phyloP scores from a whole-genome alignment of 2,329 filamentous ascomycete species.

The Hortaea werneckii region DNA sequence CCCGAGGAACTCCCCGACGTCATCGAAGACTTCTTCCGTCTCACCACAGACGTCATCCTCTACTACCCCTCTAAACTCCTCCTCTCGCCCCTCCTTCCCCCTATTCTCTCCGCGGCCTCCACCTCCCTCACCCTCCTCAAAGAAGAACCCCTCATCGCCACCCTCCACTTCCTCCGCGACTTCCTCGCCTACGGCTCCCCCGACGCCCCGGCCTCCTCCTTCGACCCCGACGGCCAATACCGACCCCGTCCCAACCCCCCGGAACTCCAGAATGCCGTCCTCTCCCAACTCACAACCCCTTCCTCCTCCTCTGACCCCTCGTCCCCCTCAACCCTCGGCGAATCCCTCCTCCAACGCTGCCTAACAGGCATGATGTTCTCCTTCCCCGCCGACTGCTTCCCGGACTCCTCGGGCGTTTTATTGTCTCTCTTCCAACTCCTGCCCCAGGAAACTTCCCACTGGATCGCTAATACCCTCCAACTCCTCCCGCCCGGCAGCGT shows the following conservation, averaged over 20 bases:
- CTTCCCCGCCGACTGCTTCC: conserved; percentile 90
- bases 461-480: conserved; percentile 75
- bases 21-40: conserved; percentile 93
- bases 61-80: conserved; percentile 85
- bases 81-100: conserved; percentile 64
- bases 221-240: conserved; percentile 47
- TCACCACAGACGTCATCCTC: conserved; percentile 81
- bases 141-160: conserved; percentile 80
- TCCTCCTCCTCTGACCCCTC: too few relatives aligned
- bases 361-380: conserved; percentile 99
- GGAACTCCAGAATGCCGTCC: conserved; percentile 60
- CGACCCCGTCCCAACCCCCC: conserved; percentile 56
- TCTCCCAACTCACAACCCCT: conserved; percentile 30
- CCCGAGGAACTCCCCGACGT: conserved; percentile 70
- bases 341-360: conserved; percentile 73
- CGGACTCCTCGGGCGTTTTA: conserved; percentile 86
- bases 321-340: conserved; percentile 59
- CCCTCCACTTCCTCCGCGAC: conserved; percentile 86
- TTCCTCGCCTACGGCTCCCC: conserved; percentile 79
- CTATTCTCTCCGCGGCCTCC: conserved; percentile 78
- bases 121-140: conserved; percentile 83
- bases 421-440: conserved; percentile 80
- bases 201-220: conserved; percentile 44
- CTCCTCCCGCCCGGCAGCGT: conserved; percentile 77
- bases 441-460: conserved; percentile 65